Percentiles rank a stretch among this genome's conserved stretches.
Conservation (phyloP, 768 basidiomycete genomes). For the Goffeauzyma gilvescens region DNA sequence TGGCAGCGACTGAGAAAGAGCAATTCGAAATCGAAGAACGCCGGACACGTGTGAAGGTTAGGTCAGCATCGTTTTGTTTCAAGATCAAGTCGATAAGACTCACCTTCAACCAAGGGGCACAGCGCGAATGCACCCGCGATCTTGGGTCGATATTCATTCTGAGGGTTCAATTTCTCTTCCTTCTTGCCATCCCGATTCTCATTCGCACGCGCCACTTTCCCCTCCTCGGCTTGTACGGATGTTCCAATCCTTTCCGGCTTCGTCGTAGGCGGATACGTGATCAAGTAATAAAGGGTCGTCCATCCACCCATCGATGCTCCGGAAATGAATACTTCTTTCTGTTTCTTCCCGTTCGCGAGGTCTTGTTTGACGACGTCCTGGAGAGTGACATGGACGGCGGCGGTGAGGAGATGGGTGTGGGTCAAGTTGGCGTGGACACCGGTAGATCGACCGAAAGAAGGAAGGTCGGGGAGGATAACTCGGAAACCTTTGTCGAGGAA, state of each 20-base stretch:
- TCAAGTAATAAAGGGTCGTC: conserved; percentile 1
- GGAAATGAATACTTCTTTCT: conserved; percentile 30
- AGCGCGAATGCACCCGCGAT: conserved; percentile 31
- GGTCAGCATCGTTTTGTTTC: too few species aligned
- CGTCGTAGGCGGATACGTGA: conserved; percentile 8
- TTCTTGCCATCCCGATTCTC: too few species aligned
- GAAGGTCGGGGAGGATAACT: conserved; percentile 33
- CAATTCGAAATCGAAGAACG: too few species aligned
- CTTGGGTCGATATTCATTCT: conserved; percentile 20
- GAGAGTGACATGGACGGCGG: conserved; percentile 28
- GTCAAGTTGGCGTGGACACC: conserved; percentile 30
- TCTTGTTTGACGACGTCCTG: conserved; percentile 27
- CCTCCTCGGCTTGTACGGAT: too few species aligned
- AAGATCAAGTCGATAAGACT: too few species aligned
- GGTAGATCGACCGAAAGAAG: conserved; percentile 31
- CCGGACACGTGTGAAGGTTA: too few species aligned
- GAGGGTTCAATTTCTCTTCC: background rate
- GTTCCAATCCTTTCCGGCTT: conserved; percentile 2
- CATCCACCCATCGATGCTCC: conserved; percentile 16
- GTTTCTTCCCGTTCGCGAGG: conserved; percentile 16
- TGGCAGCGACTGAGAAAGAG: conserved; percentile 17
- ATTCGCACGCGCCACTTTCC: background rate
- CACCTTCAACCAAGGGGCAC: conserved; percentile 31
- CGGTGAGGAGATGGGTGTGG: conserved; percentile 21
- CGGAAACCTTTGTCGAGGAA: conserved; percentile 32